Base-by-base conservation (phyloP, 2,329 filamentous ascomycete species). In the Ceratocystis cubensis region DNA sequence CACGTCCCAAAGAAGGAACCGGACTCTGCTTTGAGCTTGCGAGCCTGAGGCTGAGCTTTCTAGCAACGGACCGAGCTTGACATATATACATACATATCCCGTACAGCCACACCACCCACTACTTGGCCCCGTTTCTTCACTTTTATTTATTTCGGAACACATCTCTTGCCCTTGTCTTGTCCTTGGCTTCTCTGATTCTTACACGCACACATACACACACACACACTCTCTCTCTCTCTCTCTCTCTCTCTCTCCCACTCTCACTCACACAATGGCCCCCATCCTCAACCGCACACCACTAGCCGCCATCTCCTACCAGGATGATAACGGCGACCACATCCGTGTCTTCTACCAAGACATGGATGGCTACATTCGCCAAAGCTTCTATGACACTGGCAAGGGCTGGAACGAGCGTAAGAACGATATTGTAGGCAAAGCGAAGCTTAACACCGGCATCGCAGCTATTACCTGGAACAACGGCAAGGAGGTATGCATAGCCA, bases 391-490 rank as follows among this genome's bases (percentile, higher is more conserved):
- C 45, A 68, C 66, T 1, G 66, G 66, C n/a, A 68, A 68, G 61
- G 66, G 66, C 64, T 68, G 66, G 66, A 68, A 68, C 28, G 66
- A 68, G 41, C 61, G 63, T n/a, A 68, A 50, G 33, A 64, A 68
- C 37, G 59, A 68, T 17, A 61, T 61, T 20, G 61, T 68, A 28
- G 66, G 66, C 63, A 63, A 68, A 64, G 66, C 66, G 3, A 68
- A 68, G 50, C 59, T 68, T 7, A 68, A 68, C 61, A 68, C 66
- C 5, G 64, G 64, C 64, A 68, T 68, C 44, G 66, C 66, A 3
- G 66, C 66, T 3, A 66, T 68, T n/a, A 68, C 66, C 22, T 68
- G 66, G 66, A 68, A 68, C 64, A 68, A 68, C 59, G 66, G 66
- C 37, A 68, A 68, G 28, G 66, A 68, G 61, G 66, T 68, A 44